Evolutionary conservation across 306 rosid species (phyloP).

Genomic region (Ormosia emarginata): DNA sequence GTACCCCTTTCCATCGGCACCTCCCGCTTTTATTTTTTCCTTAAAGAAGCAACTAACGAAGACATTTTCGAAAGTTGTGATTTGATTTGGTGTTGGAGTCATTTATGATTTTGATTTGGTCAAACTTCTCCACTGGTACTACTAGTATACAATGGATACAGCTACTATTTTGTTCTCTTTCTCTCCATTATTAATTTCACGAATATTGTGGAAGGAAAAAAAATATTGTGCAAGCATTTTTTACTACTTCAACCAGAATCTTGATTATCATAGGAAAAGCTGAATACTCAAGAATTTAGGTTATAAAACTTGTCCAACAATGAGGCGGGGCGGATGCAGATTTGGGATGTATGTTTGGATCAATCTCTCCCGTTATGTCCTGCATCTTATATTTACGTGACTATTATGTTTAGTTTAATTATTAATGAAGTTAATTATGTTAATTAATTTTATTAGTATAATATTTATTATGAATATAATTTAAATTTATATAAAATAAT

Average conservation of each 20-base stretch:
- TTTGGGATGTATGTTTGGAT: too few species aligned
- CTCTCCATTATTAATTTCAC: neutral
- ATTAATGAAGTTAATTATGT: too few species aligned
- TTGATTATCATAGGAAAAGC: neutral
- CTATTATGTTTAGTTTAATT: too few species aligned
- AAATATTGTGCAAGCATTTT: neutral
- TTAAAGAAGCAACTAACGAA: slow-evolving; percentile 18
- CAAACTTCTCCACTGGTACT: neutral
- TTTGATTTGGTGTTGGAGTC: neutral
- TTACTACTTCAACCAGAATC: neutral
- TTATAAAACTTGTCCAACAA: too few species aligned
- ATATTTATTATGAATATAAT: too few species aligned
- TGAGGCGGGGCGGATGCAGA: too few species aligned
- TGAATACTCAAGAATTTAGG: neutral
- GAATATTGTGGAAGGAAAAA: neutral
- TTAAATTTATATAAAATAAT: too few species aligned
- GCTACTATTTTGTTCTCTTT: neutral
- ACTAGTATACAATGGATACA: neutral
- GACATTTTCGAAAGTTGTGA: slow-evolving; percentile 7
- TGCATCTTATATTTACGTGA: too few species aligned
- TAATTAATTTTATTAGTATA: too few species aligned
- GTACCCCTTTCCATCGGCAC: neutral
- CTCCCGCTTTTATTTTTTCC: slow-evolving; percentile 22
- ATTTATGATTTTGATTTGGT: slow-evolving; percentile 28
- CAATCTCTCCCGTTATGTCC: too few species aligned